phyloP scores from a whole-genome alignment of 495 filamentous ascomycete genomes.

The Zalerion maritima region DNA sequence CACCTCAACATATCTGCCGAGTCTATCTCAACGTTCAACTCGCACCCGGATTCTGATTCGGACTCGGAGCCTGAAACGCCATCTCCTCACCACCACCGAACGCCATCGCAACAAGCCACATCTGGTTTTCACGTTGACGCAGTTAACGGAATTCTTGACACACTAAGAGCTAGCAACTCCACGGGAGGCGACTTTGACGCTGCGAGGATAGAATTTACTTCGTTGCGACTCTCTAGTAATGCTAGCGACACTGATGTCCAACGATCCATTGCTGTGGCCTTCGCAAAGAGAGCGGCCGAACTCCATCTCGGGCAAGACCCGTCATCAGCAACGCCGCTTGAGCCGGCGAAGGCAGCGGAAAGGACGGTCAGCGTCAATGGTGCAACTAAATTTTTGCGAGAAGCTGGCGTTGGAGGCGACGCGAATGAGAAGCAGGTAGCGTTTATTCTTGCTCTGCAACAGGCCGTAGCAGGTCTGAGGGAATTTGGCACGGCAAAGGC shows the following conservation, averaged over 20 bases:
- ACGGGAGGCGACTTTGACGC: conserved; percentile 64
- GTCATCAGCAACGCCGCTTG: conserved; percentile 42
- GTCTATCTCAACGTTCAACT: conserved; percentile 54
- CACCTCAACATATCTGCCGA: conserved; percentile 55
- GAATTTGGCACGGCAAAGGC: conserved; percentile 30
- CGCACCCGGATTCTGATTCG: conserved; percentile 23
- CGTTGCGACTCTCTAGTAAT: conserved; percentile 74
- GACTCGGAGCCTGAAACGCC: conserved; percentile 17
- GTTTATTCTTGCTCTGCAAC: conserved; percentile 66
- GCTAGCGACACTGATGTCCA: conserved; percentile 80
- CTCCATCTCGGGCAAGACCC: no score
- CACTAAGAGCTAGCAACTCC: conserved; percentile 41
- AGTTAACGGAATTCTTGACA: conserved; percentile 66
- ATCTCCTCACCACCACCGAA: conserved; percentile 4
- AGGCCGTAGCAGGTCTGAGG: conserved; percentile 46
- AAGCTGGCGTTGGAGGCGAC: conserved; percentile 34
- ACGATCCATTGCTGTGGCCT: conserved; percentile 67
- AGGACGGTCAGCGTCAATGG: conserved; percentile 33
- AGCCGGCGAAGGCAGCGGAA: conserved; percentile 50
- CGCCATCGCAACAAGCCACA: conserved; percentile 13
- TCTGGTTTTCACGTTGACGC: conserved; percentile 83
- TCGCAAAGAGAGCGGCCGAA: conserved; percentile 66
- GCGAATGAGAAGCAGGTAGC: conserved; percentile 55
- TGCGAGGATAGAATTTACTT: conserved; percentile 79
- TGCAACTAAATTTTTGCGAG: conserved; percentile 33